Conservation (phyloP, 768 basidiomycete species). For the Xerocomus spinulosus region DNA sequence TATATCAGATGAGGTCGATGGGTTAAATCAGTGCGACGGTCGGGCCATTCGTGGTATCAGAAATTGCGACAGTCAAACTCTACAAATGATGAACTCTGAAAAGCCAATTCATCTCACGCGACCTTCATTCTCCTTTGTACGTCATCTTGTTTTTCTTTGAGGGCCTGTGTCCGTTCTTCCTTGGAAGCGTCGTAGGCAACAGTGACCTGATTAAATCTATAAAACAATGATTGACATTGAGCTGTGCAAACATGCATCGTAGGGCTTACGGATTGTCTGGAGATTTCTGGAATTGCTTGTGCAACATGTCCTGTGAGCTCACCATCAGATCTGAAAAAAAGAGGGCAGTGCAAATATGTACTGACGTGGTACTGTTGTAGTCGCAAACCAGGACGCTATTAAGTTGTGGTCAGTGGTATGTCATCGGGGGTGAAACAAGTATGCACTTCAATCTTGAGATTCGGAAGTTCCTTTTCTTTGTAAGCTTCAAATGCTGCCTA, state of each 20-base stretch:
- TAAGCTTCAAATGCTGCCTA: constrained; percentile 90
- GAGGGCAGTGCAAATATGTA: constrained; percentile 1
- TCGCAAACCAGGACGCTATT: constrained; percentile 81
- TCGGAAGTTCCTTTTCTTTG: constrained; percentile 80
- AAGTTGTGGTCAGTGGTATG: constrained; percentile 10
- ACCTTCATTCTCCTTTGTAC: constrained; percentile 63
- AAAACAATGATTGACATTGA: not conserved
- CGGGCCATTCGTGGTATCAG: constrained; percentile 14
- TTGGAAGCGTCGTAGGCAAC: constrained; percentile 83
- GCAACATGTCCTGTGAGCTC: constrained; percentile 63
- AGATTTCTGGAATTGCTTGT: constrained; percentile 95
- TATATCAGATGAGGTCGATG: not conserved
- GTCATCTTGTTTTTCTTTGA: constrained; percentile 62
- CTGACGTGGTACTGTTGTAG: constrained; percentile 83
- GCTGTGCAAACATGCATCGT: constrained; percentile 3
- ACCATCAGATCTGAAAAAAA: constrained; percentile 4
- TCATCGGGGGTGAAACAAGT: not conserved
- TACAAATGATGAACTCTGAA: not conserved
- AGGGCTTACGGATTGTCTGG: constrained; percentile 85
- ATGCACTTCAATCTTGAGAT: constrained; percentile 65
- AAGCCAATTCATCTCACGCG: constrained; percentile 9
- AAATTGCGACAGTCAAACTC: not conserved
- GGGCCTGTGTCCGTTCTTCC: constrained; percentile 75
- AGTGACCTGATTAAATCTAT: constrained; percentile 78
- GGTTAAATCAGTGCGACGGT: not conserved